Conservation (phyloP, 2,329 filamentous ascomycete species). For the Beauveria sp. region DNA sequence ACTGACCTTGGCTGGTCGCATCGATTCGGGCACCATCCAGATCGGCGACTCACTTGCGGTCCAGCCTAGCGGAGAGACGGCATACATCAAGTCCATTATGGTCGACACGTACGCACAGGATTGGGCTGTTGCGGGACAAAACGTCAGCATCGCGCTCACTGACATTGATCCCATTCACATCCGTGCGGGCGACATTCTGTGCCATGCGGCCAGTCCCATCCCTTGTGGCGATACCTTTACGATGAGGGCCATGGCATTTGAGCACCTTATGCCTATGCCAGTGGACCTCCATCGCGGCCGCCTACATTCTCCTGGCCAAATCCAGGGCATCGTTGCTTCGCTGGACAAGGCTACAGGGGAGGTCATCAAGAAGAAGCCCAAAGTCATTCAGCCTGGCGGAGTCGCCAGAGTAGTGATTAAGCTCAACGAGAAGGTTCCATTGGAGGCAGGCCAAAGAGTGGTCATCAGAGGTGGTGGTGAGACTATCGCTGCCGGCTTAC, state of each 20-base stretch:
- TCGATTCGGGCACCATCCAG: slow-evolving; percentile 79
- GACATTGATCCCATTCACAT: slow-evolving; percentile 82
- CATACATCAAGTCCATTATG: slow-evolving; percentile 74
- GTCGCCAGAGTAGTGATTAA: slow-evolving; percentile 73
- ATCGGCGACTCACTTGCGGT: slow-evolving; percentile 72
- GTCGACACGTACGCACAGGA: slow-evolving; percentile 66
- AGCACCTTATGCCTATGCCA: slow-evolving; percentile 79
- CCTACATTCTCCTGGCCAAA: slow-evolving; percentile 68
- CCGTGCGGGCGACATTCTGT: slow-evolving; percentile 79
- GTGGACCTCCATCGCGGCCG: slow-evolving; percentile 85
- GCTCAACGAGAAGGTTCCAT: slow-evolving; percentile 63
- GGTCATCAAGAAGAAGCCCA: slow-evolving; percentile 74
- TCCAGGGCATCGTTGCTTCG: slow-evolving; percentile 62
- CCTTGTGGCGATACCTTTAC: slow-evolving; percentile 65
- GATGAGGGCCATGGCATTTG: slow-evolving; percentile 81
- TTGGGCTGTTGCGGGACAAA: slow-evolving; percentile 91
- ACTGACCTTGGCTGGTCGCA: slow-evolving; percentile 75
- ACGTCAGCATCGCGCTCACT: slow-evolving; percentile 72
- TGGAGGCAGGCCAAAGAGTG: slow-evolving; percentile 74
- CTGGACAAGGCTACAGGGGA: slow-evolving; percentile 73
- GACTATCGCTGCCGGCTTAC: slow-evolving; percentile 79
- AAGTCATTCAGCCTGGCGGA: slow-evolving; percentile 70
- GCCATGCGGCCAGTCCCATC: slow-evolving; percentile 60
- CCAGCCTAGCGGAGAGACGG: slow-evolving; percentile 75
- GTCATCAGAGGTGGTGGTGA: slow-evolving; percentile 73